These are phyloP conservation scores for Miamiensis avidus DNA, from an alignment of 169 alveolate genomes.

Conservation along the genomic window DNA sequence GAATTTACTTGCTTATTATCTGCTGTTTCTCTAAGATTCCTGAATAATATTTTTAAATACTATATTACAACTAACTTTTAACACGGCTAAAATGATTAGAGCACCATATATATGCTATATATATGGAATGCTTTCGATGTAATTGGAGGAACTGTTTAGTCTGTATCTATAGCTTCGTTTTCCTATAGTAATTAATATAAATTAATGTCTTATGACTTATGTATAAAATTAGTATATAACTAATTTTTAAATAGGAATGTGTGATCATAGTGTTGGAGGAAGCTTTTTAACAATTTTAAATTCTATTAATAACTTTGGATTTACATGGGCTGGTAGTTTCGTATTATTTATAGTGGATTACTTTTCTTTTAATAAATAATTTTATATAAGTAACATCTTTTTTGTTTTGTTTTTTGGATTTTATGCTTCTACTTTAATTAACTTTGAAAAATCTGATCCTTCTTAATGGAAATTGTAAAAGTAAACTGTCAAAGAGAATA, in stretches of 20 bases:
- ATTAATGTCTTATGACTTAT: too few species aligned
- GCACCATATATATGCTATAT: background rate
- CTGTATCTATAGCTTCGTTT: background rate
- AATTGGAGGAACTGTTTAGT: background rate
- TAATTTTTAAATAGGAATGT: background rate
- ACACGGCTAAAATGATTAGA: background rate
- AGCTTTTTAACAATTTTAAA: background rate
- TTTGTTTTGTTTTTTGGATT: too few species aligned
- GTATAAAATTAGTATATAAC: too few species aligned
- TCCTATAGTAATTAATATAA: background rate
- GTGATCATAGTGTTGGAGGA: background rate
- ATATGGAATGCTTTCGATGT: background rate
- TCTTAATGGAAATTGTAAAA: background rate
- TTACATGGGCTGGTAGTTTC: background rate
- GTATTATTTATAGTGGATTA: background rate
- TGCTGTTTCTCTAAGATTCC: background rate
- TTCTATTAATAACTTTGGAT: background rate
- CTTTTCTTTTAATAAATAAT: too few species aligned
- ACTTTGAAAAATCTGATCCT: background rate
- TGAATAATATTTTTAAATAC: too few species aligned
- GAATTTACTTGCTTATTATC: background rate
- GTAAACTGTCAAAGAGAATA: too few species aligned
- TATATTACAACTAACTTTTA: background rate
- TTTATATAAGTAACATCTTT: background rate
- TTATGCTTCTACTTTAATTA: background rate